Evolutionary conservation across 2,329 filamentous ascomycete genomes (phyloP).

Genomic region (Xenoacremonium recifei): DNA sequence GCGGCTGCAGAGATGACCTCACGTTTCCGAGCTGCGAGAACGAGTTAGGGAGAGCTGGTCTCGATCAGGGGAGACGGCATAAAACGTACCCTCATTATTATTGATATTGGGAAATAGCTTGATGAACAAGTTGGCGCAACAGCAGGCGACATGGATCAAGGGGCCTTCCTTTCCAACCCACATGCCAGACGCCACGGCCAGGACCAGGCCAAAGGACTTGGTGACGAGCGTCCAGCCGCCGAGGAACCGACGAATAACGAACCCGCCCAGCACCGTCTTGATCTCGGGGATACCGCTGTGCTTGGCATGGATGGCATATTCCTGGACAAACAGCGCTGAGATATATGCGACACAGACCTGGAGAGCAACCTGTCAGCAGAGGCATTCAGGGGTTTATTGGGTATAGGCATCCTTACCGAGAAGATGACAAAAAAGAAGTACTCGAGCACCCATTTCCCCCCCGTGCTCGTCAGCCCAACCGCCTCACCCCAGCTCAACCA

Average conservation of each 20-base stretch:
- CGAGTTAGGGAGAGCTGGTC: not conserved
- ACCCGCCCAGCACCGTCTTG: slow-evolving; percentile 92
- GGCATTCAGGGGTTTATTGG: not conserved
- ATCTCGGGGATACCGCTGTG: slow-evolving; percentile 98
- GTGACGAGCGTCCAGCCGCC: slow-evolving; percentile 85
- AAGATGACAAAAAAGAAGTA: slow-evolving; percentile 86
- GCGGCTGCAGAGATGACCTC: slow-evolving; percentile 92
- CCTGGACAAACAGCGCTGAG: slow-evolving; percentile 76
- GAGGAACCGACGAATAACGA: slow-evolving; percentile 85
- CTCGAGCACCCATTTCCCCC: slow-evolving; percentile 77
- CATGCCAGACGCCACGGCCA: slow-evolving; percentile 89
- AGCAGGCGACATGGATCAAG: slow-evolving; percentile 93
- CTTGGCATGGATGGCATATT: slow-evolving; percentile 84
- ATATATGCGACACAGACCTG: slow-evolving; percentile 74
- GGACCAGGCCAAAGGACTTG: slow-evolving; percentile 84
- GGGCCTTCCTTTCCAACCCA: slow-evolving; percentile 98
- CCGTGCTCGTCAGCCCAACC: slow-evolving; percentile 62
- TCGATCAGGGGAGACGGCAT: too few species aligned
- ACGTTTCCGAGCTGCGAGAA: slow-evolving; percentile 72
- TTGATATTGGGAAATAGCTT: slow-evolving; percentile 80
- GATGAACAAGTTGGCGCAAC: slow-evolving; percentile 91
- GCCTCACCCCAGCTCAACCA: slow-evolving; percentile 86
- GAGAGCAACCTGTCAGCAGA: slow-evolving; percentile 14
- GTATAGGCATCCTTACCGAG: slow-evolving; percentile 59
- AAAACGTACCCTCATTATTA: slow-evolving; percentile 73